Percentiles rank a stretch among this genome's conserved stretches.
Conservation (phyloP, 805 yeast genomes). For the Yamadazyma sp. region DNA sequence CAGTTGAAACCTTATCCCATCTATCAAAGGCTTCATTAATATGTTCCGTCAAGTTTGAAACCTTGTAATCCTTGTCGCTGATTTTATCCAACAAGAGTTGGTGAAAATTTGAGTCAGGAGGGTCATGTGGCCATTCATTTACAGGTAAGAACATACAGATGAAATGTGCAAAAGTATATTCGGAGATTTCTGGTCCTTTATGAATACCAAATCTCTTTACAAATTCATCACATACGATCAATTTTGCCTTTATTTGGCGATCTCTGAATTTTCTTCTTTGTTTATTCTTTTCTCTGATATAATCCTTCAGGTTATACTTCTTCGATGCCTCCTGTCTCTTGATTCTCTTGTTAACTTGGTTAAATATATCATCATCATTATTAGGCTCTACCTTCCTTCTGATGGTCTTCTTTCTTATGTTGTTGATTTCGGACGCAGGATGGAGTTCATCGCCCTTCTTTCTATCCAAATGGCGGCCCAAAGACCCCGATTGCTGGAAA, state of each 20-base stretch:
- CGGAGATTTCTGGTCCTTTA: not conserved
- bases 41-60: not conserved
- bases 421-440: conserved; percentile 5
- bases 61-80: not conserved
- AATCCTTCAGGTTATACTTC: conserved; percentile 8
- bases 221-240: conserved; percentile 5
- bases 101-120: conserved; percentile 3
- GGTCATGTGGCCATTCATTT: conserved; percentile 9
- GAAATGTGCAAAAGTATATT: conserved; percentile 6
- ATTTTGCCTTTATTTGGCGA: conserved; percentile 7
- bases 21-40: conserved; percentile 3
- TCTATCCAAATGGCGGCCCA: conserved; percentile 10
- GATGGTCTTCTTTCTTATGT: conserved; percentile 1
- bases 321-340: conserved; percentile 1
- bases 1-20: conserved; percentile 6
- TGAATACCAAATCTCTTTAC: conserved; percentile 5
- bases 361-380: conserved; percentile 3
- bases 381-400: conserved; percentile 2
- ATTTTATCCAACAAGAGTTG: not conserved
- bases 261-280: conserved; percentile 6
- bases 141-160: conserved; percentile 9
- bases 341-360: conserved; percentile 3
- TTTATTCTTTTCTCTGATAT: conserved; percentile 7
- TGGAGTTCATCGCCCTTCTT: conserved; percentile 8
- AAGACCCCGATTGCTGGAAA: conserved; percentile 10